Evolutionary conservation across 495 filamentous ascomycete genomes (phyloP), one percentile per base, ranked within the genome.

Genomic region (Clohesyomyces aquaticus): DNA sequence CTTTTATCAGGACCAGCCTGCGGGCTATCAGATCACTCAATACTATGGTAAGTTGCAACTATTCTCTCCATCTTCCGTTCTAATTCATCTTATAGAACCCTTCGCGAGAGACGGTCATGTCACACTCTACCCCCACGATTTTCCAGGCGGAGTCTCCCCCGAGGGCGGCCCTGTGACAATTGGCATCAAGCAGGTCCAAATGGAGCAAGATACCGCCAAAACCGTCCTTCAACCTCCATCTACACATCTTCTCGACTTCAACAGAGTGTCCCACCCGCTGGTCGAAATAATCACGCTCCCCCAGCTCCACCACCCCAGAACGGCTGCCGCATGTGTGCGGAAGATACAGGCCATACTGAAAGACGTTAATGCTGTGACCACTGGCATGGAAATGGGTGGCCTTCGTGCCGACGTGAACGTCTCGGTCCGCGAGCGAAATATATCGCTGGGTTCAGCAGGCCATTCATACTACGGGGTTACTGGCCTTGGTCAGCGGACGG

Each of bases 171-270:
- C 78, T 10, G 73, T 96, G 12, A 79, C 77, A 1, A 79, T 98
- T 42, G 88, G 86, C 23, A 96, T 98, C 70, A 88, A 92, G 69
- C 93, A 96, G 74, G 82, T 98, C 6, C 95, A 98, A 75, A 83
- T 98, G 77, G 94, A 98, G 76, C 94, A 98, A 76, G 94, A 98
- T 74, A 98, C 94, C 9, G 94, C 91, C 47, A 98, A 97, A 74
- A 96, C 95, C 0, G 84, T 91, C 12, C 86, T 90, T 48, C 86
- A 91, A 71, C 85, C 84, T 4, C 87, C 82, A 2, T 84, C 81
- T 0, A 85, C 80, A n/a, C 85, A 90, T 58, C 83, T 95, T 62
- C 78, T 99, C 29, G 94, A 99, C 69, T 91, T 98, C 80, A 98
- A 99, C 74, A 87, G 94, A 19, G 92, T 93, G 1, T 91, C 90